Evolutionary conservation across 2,329 filamentous ascomycete genomes (phyloP).

Genomic region (Colletotrichum brevisporum): DNA sequence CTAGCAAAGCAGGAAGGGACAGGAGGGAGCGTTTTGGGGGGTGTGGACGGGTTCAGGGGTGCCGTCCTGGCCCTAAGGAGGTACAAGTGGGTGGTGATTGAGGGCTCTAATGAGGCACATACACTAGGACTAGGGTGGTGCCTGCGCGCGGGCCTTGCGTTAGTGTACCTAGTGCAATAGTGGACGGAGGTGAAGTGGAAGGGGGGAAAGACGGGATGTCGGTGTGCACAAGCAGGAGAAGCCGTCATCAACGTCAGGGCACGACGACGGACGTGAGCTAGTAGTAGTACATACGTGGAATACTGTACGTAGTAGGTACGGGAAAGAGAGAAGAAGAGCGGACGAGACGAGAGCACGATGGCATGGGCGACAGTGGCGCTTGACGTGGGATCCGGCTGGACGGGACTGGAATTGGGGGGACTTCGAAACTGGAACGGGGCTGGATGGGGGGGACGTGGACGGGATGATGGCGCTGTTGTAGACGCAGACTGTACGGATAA

Average conservation of each 20-base stretch:
- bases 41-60: constrained; percentile 31
- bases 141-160: constrained; percentile 30
- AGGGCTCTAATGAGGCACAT: constrained; percentile 29
- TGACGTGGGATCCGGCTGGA: constrained; percentile 33
- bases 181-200: constrained; percentile 10
- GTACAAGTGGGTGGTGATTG: constrained; percentile 28
- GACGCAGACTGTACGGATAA: neutral
- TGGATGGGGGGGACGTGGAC: constrained; percentile 9
- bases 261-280: neutral
- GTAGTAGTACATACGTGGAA: too few relatives aligned
- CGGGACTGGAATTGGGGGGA: constrained; percentile 21
- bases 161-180: neutral
- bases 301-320: too few relatives aligned
- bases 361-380: constrained; percentile 14
- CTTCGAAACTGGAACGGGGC: constrained; percentile 21
- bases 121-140: constrained; percentile 3
- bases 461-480: constrained; percentile 2
- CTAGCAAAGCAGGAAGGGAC: constrained; percentile 14
- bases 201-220: constrained; percentile 8
- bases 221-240: constrained; percentile 10
- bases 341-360: too few relatives aligned
- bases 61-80: constrained; percentile 28
- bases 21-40: constrained; percentile 7
- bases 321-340: too few relatives aligned
- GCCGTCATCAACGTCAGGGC: constrained; percentile 11